Evolutionary conservation across 1,284 basidiomycete genomes (phyloP).

Genomic region (Somion occarium): DNA sequence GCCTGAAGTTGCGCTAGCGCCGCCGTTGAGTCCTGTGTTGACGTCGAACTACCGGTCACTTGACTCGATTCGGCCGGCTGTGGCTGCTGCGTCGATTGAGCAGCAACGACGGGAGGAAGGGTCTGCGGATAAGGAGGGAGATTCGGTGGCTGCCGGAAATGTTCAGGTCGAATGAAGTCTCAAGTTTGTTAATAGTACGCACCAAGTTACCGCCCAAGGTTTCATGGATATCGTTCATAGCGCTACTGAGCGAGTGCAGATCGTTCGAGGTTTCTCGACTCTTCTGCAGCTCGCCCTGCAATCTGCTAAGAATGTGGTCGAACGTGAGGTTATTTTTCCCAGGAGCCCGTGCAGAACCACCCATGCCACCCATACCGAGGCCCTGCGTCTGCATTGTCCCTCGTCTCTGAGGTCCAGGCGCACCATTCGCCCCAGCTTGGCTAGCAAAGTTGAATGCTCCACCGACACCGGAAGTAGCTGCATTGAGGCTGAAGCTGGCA

Average conservation of each 20-base stretch:
- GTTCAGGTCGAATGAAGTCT: background rate
- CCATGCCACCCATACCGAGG: conserved; percentile 71
- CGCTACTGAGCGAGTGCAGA: conserved; percentile 73
- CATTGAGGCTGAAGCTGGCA: background rate
- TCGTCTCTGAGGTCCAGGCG: conserved; percentile 41
- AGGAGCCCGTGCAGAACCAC: conserved; percentile 61
- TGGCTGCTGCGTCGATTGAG: conserved; percentile 37
- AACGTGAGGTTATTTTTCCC: conserved; percentile 78
- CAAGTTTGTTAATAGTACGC: conserved; percentile 25
- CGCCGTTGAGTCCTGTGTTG: conserved; percentile 30
- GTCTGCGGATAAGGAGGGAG: conserved; percentile 55
- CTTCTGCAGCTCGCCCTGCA: conserved; percentile 89
- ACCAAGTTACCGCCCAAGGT: conserved; percentile 84
- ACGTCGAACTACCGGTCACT: conserved; percentile 18
- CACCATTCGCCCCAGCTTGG: conserved; percentile 29
- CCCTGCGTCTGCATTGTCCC: conserved; percentile 56
- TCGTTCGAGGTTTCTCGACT: conserved; percentile 93
- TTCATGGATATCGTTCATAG: conserved; percentile 90
- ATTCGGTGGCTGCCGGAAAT: conserved; percentile 44
- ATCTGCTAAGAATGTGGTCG: conserved; percentile 75
- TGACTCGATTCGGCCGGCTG: conserved; percentile 16
- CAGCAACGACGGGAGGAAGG: conserved; percentile 62
- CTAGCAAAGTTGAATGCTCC: conserved; percentile 38
- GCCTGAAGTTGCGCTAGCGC: conserved; percentile 68
- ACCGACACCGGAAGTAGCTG: conserved; percentile 33